phyloP scores from a whole-genome alignment of 495 filamentous ascomycete genomes.

The Podospora pseudopauciseta region DNA sequence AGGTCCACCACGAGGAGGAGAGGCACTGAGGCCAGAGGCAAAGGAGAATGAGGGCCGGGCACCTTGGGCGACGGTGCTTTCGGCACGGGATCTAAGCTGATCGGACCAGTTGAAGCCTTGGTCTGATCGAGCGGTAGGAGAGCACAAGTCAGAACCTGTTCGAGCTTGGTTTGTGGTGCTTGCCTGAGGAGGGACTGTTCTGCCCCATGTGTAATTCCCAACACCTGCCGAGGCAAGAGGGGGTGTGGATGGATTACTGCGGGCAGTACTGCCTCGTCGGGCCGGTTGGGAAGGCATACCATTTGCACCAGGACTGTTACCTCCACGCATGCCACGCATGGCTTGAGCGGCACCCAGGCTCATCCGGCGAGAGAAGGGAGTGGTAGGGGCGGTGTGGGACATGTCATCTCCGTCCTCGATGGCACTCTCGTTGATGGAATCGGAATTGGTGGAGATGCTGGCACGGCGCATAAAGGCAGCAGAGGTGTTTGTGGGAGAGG shows the following conservation, averaged over 20 bases:
- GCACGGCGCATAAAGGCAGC: constrained; percentile 57
- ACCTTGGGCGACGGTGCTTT: constrained; percentile 67
- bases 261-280: constrained; percentile 28
- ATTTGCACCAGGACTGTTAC: constrained; percentile 44
- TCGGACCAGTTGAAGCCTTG: constrained; percentile 94
- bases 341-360: constrained; percentile 83
- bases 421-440: constrained; percentile 79
- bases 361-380: constrained; percentile 79
- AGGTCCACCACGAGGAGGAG: constrained; percentile 40
- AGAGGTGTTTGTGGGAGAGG: constrained; percentile 60
- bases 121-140: constrained; percentile 54
- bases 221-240: constrained; percentile 18
- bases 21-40: constrained; percentile 32
- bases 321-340: constrained; percentile 51
- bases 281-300: constrained; percentile 45
- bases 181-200: constrained; percentile 41
- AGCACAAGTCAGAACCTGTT: constrained; percentile 57
- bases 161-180: constrained; percentile 50
- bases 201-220: constrained; percentile 33
- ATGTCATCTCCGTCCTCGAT: constrained; percentile 69
- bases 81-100: constrained; percentile 82
- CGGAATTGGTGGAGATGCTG: constrained; percentile 66
- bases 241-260: constrained; percentile 26
- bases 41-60: constrained; percentile 46
- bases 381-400: constrained; percentile 51